A percentile compares a stretch with the other conserved stretches of the same genome.
Conservation (phyloP, 768 basidiomycete genomes). For the Hericium coralloides region DNA sequence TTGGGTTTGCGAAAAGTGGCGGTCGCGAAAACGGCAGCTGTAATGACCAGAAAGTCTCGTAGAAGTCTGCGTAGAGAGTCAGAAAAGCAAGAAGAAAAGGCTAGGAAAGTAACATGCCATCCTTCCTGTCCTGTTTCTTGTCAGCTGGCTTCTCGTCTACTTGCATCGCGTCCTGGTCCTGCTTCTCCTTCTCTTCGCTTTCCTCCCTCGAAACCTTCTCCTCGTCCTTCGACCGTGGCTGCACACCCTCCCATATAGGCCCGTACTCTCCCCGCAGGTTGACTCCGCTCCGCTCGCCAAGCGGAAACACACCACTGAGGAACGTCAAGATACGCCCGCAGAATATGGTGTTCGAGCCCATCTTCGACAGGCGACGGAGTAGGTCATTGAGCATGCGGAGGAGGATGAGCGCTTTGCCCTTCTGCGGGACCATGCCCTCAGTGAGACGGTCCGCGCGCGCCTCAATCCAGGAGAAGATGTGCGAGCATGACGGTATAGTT, state of each 20-base stretch:
- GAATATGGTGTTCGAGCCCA: slow-evolving; percentile 76
- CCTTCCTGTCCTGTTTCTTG: slow-evolving; percentile 4
- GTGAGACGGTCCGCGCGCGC: slow-evolving; percentile 60
- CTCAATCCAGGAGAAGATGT: slow-evolving; percentile 87
- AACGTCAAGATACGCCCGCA: slow-evolving; percentile 87
- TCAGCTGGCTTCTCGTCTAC: slow-evolving; percentile 38
- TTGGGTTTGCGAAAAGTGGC: slow-evolving; percentile 48
- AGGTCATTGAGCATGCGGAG: slow-evolving; percentile 84
- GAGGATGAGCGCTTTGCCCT: slow-evolving; percentile 80
- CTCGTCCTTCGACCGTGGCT: slow-evolving; percentile 28
- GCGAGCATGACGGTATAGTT: slow-evolving; percentile 77
- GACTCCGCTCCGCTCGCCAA: slow-evolving; percentile 86
- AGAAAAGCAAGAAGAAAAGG: background rate
- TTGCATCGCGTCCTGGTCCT: slow-evolving; percentile 45
- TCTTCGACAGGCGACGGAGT: slow-evolving; percentile 78
- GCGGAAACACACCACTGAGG: slow-evolving; percentile 74
- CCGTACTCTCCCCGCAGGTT: slow-evolving; percentile 87
- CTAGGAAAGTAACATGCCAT: background rate
- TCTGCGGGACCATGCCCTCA: slow-evolving; percentile 71
- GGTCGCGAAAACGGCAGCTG: slow-evolving; percentile 83
- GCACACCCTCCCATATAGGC: slow-evolving; percentile 65
- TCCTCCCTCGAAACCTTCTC: slow-evolving; percentile 22
- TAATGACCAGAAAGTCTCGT: slow-evolving; percentile 84
- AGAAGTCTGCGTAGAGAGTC: slow-evolving; percentile 47
- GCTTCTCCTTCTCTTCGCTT: slow-evolving; percentile 23